A percentile compares a stretch with the other conserved stretches of the same genome.
Conservation (phyloP, 805 yeast genomes). For the Spathaspora gorwiae region DNA sequence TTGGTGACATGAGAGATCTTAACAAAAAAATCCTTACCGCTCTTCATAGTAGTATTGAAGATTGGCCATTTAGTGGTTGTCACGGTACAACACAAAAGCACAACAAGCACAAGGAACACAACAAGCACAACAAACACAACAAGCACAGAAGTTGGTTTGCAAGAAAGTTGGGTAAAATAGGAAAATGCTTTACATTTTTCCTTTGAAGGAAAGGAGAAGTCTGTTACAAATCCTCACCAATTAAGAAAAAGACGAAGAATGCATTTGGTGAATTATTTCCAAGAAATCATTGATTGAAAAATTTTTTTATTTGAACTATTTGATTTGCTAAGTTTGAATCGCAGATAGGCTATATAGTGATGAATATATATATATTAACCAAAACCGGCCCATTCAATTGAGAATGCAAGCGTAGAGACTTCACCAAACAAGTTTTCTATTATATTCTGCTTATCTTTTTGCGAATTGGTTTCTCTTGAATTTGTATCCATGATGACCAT, state of each 20-base stretch:
- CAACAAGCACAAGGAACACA: too few species aligned
- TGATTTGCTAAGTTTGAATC: too few species aligned
- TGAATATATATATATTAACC: conserved; percentile 42
- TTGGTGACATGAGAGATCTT: background rate
- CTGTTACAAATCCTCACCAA: background rate
- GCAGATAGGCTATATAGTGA: too few species aligned
- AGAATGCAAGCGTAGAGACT: conserved; percentile 46
- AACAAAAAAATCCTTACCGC: background rate
- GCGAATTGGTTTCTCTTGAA: background rate
- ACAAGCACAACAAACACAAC: too few species aligned
- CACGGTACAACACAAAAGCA: background rate
- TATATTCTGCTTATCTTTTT: background rate
- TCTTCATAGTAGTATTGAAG: background rate
- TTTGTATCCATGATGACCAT: conserved; percentile 51
- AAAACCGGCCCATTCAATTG: conserved; percentile 96
- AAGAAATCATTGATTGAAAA: too few species aligned
- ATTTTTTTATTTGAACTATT: too few species aligned
- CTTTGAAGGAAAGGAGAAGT: background rate
- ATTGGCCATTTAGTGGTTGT: background rate
- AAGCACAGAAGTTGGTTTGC: background rate
- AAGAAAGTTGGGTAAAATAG: background rate
- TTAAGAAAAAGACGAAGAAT: background rate
- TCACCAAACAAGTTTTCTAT: conserved; percentile 5
- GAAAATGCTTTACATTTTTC: background rate
- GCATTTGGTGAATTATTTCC: background rate